Base-by-base conservation (phyloP, 805 yeast genomes). In the Ogataea nitratoaversa region DNA sequence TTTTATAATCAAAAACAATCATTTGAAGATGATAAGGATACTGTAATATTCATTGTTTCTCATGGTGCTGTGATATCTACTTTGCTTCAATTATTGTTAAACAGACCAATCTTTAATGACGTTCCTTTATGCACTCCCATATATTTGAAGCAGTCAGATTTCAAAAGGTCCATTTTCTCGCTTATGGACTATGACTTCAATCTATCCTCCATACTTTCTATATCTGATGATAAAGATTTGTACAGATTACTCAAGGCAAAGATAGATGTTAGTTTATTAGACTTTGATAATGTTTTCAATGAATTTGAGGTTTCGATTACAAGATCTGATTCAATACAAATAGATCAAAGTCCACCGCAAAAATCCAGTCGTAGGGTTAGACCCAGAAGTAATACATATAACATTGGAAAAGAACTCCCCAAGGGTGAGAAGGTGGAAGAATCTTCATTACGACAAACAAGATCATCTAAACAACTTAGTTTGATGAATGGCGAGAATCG, bases 21-120 rank as follows among this genome's bases (percentile, higher is more conserved):
- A 2, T 49, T 50, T 5, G 46, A 49, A 28, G 56, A 60, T 6
- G 59, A 65, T 27, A 57, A 57, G 32, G 52, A 64, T 28, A 56
- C 64, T 3, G 50, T 62, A 1, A 45, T 70, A 3, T 41, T 60
- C 19, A 45, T 70, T 13, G 55, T 70, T 44, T 57, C 72, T 4
- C 75, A 70, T 42, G 75, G 74, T 7, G 72, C 74, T 1, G 63
- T 68, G 34, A 67, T 68, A 11, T 59, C 71, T 16, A 56, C 67
- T 18, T 44, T 70, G 5, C 46, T 70, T 13, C 70, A 70, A 32
- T 50, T 69, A 25, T 37, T 70, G 4, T 38, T 66, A 33, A 62
- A 63, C 13, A 60, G 62, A 41, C 61, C 71, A 0, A 42, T 70
- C 12, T 67, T 60, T 49, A 60, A 54, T 38, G 74, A 70, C 42